Percentiles rank a stretch among this genome's conserved stretches.
These are phyloP conservation scores for Fusarium piperis DNA, from an alignment of 2,329 filamentous ascomycete genomes.

Conservation along the genomic window DNA sequence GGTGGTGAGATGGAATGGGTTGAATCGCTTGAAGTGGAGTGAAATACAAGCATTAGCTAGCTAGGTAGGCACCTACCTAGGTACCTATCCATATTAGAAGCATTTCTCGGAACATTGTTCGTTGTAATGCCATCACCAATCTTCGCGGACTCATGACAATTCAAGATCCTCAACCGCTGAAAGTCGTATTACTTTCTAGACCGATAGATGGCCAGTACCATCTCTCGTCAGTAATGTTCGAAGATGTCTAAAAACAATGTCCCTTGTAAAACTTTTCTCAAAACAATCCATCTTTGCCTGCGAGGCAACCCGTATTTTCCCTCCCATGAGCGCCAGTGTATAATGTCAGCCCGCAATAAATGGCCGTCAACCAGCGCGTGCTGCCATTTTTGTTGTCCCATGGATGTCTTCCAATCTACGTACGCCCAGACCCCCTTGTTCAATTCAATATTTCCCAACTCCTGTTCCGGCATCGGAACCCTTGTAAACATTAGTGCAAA, in stretches of 20 bases:
- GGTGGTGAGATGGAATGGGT: neutral
- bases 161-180: neutral
- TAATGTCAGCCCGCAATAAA: slow-evolving; percentile 12
- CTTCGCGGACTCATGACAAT: neutral
- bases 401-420: slow-evolving; percentile 31
- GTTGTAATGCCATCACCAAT: neutral
- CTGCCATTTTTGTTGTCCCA: slow-evolving; percentile 24
- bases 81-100: neutral
- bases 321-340: slow-evolving; percentile 30
- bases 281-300: slow-evolving; percentile 26
- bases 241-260: slow-evolving; percentile 21
- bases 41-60: neutral
- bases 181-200: neutral
- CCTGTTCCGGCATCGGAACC: slow-evolving; percentile 24
- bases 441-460: slow-evolving; percentile 36
- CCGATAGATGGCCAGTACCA: slow-evolving; percentile 1
- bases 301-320: slow-evolving; percentile 28
- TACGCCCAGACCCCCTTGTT: slow-evolving; percentile 26
- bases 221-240: slow-evolving; percentile 11
- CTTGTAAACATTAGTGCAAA: slow-evolving; percentile 29
- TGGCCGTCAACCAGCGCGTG: slow-evolving; percentile 33
- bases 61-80: neutral
- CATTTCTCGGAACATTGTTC: neutral
- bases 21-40: neutral
- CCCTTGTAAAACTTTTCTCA: slow-evolving; percentile 15